A percentile compares a stretch with the other conserved stretches of the same genome.
Conservation (phyloP, 768 basidiomycete species). For the Dioszegia aurantiaca region DNA sequence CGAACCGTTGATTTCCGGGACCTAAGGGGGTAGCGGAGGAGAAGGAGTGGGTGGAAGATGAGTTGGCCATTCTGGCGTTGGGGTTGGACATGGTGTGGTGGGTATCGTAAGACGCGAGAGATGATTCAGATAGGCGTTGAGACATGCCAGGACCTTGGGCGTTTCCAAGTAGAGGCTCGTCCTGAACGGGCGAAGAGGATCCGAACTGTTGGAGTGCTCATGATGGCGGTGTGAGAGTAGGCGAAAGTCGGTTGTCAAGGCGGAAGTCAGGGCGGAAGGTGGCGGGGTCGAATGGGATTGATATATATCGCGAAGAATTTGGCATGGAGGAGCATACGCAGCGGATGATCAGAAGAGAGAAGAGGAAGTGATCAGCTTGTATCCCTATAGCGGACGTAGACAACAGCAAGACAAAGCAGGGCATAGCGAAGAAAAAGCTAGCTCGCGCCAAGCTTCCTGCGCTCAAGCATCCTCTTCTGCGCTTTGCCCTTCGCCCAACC, state of each 20-base stretch:
- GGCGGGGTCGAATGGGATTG: neutral
- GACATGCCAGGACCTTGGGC: constrained; percentile 37
- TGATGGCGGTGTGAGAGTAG: neutral
- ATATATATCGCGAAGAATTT: neutral
- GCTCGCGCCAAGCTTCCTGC: neutral
- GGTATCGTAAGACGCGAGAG: constrained; percentile 29
- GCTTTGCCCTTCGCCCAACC: neutral
- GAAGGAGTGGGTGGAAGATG: constrained; percentile 21
- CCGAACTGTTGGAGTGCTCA: constrained; percentile 14
- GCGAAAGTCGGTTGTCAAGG: neutral
- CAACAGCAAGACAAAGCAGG: neutral
- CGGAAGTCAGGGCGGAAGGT: neutral
- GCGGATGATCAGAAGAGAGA: neutral
- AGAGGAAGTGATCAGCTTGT: constrained; percentile 1
- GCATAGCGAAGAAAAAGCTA: neutral
- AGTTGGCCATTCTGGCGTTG: constrained; percentile 9
- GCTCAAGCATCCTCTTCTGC: neutral
- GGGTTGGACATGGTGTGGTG: constrained; percentile 3
- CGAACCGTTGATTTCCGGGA: constrained; percentile 13
- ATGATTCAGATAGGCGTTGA: constrained; percentile 36
- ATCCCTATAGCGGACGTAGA: neutral
- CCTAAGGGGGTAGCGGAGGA: constrained; percentile 15
- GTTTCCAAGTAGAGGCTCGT: constrained; percentile 33
- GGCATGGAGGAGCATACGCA: no score
- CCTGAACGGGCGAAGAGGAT: constrained; percentile 17